These are phyloP conservation scores for Penstemon barbatus DNA, from an alignment of 257 asterid species.

Conservation along the genomic window DNA sequence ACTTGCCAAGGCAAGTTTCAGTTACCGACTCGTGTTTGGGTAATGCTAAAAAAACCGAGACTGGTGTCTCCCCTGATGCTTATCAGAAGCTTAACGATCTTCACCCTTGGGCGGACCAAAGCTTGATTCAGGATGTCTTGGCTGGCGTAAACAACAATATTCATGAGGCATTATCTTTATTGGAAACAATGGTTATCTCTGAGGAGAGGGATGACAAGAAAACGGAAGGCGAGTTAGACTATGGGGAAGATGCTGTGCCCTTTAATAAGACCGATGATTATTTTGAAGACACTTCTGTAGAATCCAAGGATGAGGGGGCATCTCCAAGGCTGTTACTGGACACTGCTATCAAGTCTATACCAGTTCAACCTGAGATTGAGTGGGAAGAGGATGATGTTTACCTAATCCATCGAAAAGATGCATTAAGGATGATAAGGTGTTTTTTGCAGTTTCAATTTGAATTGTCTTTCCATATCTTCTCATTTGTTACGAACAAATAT, in stretches of 20 bases:
- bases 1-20: conserved; percentile 29
- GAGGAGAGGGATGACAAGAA: conserved; percentile 31
- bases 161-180: conserved; percentile 48
- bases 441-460: conserved; percentile 4
- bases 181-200: conserved; percentile 48
- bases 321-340: conserved; percentile 23
- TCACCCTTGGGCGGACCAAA: conserved; percentile 70
- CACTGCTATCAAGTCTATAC: conserved; percentile 34
- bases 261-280: conserved; percentile 12
- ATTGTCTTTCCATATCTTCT: conserved; percentile 13
- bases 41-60: conserved; percentile 7
- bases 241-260: conserved; percentile 24
- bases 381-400: conserved; percentile 89
- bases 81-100: conserved; percentile 45
- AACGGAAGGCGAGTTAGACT: conserved; percentile 5
- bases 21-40: conserved; percentile 24
- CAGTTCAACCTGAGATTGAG: conserved; percentile 73
- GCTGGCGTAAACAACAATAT: conserved; percentile 55
- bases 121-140: conserved; percentile 75
- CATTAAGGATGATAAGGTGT: conserved; percentile 71
- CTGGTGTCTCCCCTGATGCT: conserved; percentile 15
- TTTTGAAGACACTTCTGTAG: conserved; percentile 12
- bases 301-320: conserved; percentile 23
- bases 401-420: conserved; percentile 68
- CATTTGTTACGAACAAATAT: neutral